A percentile compares a stretch with the other conserved stretches of the same genome.
Evolutionary conservation across 2,329 filamentous ascomycete species (phyloP).

Genomic region (Tricladium varicosporioides): DNA sequence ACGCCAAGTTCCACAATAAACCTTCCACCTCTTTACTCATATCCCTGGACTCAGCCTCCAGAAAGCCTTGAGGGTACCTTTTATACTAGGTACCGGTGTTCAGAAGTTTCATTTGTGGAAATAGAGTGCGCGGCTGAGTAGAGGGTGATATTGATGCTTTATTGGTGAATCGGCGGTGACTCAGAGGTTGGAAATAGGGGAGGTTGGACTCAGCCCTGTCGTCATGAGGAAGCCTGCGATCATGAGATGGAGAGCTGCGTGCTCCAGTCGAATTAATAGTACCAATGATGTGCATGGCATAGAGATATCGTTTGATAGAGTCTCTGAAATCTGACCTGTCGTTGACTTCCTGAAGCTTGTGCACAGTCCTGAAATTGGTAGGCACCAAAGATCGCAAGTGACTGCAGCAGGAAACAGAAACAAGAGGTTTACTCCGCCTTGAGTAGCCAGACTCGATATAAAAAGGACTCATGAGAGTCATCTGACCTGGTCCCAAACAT

Average conservation of each 20-base stretch:
- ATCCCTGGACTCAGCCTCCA: too few relatives aligned
- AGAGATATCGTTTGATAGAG: background rate
- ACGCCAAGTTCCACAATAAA: background rate
- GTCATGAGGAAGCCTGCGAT: background rate
- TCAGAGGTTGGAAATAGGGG: constrained; percentile 1
- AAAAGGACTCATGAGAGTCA: background rate
- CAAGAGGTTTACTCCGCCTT: background rate
- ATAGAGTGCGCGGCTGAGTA: background rate
- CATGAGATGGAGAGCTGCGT: background rate
- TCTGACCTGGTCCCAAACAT: background rate
- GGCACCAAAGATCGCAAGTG: too few relatives aligned
- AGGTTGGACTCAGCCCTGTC: background rate
- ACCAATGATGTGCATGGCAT: background rate
- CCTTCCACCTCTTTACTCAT: background rate
- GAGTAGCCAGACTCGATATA: background rate
- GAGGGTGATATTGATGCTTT: background rate
- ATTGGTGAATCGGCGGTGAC: background rate
- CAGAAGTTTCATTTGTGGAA: background rate
- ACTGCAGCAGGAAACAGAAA: background rate
- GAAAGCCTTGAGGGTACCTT: background rate
- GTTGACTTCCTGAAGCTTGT: too few relatives aligned
- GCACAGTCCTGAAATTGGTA: too few relatives aligned
- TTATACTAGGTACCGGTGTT: background rate
- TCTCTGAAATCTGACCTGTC: too few relatives aligned
- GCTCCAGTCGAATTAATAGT: background rate